Evolutionary conservation across 805 yeast genomes (phyloP).

Genomic region (Ogataea thermomethanolica): DNA sequence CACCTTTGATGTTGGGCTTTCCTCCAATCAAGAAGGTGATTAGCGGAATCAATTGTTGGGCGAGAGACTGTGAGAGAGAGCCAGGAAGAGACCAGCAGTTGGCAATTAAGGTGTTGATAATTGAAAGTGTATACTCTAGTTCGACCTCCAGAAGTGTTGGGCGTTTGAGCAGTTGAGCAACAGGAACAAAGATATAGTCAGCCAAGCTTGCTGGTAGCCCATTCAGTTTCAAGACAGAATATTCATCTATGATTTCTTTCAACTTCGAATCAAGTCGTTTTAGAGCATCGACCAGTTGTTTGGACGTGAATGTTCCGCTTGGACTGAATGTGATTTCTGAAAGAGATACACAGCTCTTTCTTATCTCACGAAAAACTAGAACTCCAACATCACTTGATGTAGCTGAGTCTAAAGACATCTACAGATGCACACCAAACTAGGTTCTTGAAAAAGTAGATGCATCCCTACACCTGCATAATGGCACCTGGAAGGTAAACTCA

Average conservation of each 20-base stretch:
- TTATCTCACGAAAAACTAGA: slow-evolving; percentile 26
- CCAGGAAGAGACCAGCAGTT: slow-evolving; percentile 46
- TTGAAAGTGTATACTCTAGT: slow-evolving; percentile 43
- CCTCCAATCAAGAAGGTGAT: slow-evolving; percentile 47
- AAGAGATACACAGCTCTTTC: slow-evolving; percentile 42
- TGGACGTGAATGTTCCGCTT: slow-evolving; percentile 30
- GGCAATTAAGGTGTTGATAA: slow-evolving; percentile 41
- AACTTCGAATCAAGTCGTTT: slow-evolving; percentile 32
- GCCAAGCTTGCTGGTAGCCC: slow-evolving; percentile 42
- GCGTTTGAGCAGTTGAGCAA: slow-evolving; percentile 50
- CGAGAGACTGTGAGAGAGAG: slow-evolving; percentile 35
- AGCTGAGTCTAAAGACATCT: slow-evolving; percentile 1
- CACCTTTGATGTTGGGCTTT: slow-evolving; percentile 35
- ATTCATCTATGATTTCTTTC: slow-evolving; percentile 6
- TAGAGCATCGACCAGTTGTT: slow-evolving; percentile 32
- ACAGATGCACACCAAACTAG: background rate
- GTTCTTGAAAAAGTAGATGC: background rate
- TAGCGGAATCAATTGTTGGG: slow-evolving; percentile 45
- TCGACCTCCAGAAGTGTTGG: slow-evolving; percentile 43
- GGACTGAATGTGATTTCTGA: slow-evolving; percentile 44
- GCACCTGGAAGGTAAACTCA: no score
- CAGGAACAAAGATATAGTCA: slow-evolving; percentile 61
- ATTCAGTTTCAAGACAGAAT: background rate
- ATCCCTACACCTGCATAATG: background rate
- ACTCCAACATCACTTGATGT: slow-evolving; percentile 10